phyloP scores from a whole-genome alignment of 2,329 filamentous ascomycete genomes.

The Colletotrichum tropicale region DNA sequence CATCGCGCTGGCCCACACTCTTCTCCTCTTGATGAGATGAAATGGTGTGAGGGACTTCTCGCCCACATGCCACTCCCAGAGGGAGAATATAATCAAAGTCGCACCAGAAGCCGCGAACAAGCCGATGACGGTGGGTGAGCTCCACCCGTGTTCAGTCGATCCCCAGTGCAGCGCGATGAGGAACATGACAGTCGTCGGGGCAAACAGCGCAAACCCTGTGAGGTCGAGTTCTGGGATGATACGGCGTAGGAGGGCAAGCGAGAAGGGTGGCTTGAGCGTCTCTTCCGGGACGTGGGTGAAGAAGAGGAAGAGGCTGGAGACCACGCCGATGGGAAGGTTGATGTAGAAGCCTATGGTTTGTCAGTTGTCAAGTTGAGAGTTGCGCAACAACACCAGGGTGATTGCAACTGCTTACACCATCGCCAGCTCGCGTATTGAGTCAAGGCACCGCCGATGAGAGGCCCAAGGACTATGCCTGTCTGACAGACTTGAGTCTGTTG shows the following conservation, averaged over 20 bases:
- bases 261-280: background rate
- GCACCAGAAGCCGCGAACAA: background rate
- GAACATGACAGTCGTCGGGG: background rate
- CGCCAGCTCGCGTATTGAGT: background rate
- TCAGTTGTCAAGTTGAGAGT: rapidly evolving
- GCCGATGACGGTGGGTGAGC: background rate
- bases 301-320: background rate
- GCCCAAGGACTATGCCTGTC: background rate
- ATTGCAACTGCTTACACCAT: background rate
- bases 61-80: background rate
- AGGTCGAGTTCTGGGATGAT: background rate
- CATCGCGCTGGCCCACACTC: background rate
- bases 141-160: background rate
- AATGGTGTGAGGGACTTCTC: background rate
- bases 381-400: background rate
- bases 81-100: rapidly evolving
- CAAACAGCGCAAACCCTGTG: background rate
- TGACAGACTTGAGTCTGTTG: background rate
- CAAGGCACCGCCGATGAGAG: background rate
- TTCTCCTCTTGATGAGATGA: background rate
- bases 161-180: background rate
- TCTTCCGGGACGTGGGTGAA: background rate
- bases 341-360: background rate
- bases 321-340: background rate
- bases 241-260: background rate